phyloP scores from a whole-genome alignment of 208 protist genomes.

The Acanthamoeba castellanii region DNA sequence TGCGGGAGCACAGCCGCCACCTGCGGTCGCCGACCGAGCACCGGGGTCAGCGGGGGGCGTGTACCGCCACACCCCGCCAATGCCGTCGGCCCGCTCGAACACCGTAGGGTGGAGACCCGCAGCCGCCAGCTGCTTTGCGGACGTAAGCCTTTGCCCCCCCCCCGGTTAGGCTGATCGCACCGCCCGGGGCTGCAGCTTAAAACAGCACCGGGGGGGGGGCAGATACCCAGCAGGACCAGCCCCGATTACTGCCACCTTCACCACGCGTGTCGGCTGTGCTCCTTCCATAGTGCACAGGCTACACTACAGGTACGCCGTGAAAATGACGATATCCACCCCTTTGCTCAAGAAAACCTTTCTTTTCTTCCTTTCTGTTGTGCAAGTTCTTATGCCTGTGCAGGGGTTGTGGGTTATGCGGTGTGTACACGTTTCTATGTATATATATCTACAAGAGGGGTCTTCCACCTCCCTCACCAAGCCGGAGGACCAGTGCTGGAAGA shows the following conservation, averaged over 20 bases:
- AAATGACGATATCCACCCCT: too few species aligned
- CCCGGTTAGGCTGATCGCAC: too few species aligned
- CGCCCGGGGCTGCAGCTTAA: too few species aligned
- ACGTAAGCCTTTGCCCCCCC: background rate
- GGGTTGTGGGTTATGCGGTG: background rate
- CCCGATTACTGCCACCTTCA: background rate
- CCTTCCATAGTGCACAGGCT: too few species aligned
- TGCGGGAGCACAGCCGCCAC: background rate
- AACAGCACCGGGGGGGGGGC: background rate
- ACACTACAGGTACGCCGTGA: too few species aligned
- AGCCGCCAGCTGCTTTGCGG: background rate
- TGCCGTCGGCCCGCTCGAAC: background rate
- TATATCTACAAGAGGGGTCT: background rate
- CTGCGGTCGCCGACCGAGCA: background rate
- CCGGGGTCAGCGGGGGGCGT: background rate
- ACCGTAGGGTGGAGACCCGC: background rate
- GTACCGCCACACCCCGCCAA: constrained; percentile 10
- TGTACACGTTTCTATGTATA: background rate
- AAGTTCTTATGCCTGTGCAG: too few species aligned
- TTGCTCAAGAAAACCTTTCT: too few species aligned
- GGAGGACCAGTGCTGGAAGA: constrained; percentile 37
- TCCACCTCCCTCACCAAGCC: background rate
- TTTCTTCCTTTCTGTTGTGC: too few species aligned
- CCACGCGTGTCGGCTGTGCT: background rate
- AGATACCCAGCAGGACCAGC: background rate